These are phyloP conservation scores for Quambalaria eucalypti DNA, from an alignment of 1,284 basidiomycete species.

Conservation along the genomic window DNA sequence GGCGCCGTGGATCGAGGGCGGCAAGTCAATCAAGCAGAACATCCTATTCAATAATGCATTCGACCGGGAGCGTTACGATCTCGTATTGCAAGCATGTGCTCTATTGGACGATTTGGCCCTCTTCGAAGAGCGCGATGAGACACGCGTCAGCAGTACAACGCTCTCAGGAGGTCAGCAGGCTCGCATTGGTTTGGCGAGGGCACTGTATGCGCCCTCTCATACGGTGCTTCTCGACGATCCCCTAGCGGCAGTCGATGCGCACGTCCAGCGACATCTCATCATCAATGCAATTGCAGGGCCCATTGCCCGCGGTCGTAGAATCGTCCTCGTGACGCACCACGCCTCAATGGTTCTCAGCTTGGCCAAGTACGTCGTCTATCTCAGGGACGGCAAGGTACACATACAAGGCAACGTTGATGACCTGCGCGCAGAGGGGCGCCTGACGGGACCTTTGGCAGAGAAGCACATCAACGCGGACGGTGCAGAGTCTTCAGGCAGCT, in stretches of 20 bases:
- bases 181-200: constrained; percentile 31
- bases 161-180: constrained; percentile 39
- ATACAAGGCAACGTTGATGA: background rate
- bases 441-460: background rate
- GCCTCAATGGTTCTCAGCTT: constrained; percentile 19
- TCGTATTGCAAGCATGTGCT: constrained; percentile 25
- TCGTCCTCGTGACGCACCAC: constrained; percentile 66
- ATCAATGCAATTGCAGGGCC: constrained; percentile 19
- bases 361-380: constrained; percentile 18
- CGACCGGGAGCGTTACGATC: constrained; percentile 25
- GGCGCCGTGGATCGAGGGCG: constrained; percentile 26
- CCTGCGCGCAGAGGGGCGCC: background rate
- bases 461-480: background rate
- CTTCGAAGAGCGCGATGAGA: constrained; percentile 33
- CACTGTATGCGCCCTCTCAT: constrained; percentile 30
- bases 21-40: constrained; percentile 28
- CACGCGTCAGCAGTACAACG: constrained; percentile 13
- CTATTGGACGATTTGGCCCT: constrained; percentile 24
- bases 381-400: constrained; percentile 16
- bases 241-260: constrained; percentile 56
- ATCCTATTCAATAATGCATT: constrained; percentile 29
- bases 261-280: constrained; percentile 52
- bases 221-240: constrained; percentile 40
- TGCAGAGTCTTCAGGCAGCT: background rate
- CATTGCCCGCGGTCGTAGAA: constrained; percentile 53